Base-by-base conservation (phyloP, 129 eudicot genomes). In the Artemisia argyi region DNA sequence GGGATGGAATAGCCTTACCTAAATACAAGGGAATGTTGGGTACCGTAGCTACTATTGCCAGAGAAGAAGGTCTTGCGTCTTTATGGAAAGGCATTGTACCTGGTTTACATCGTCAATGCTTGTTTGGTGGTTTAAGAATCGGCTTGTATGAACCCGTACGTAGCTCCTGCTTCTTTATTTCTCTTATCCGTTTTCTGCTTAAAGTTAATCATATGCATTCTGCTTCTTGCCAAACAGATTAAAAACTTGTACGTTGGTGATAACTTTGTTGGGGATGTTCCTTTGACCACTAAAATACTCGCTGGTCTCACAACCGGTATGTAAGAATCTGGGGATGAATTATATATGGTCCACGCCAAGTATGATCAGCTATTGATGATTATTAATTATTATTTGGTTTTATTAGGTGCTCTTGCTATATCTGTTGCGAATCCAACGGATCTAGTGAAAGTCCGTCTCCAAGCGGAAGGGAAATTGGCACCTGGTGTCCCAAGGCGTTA, bases 51-150 rank as follows among this genome's bases (percentile, higher is more conserved):
- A 91, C 97, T n/a, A 88, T 91, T 51, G 96, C 97, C 0, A 91
- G 88, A 57, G 97, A 91, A 80, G 97, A 91, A 86, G 97, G 97
- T 58, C 60, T 85, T 39, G 68, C 92, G 69, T 69, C 97, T 26
- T 83, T 91, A 30, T 91, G 97, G 97, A 91, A 88, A 81, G 97
- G 97, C 77, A 84, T 91, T 57, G 96, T 91, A 24, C 97, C 97
- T 3, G 97, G 97, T 59, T 76, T 91, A 68, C 97, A 91, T 65
- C 97, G 97, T 28, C 97, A 91, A 53, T 91, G 95, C 60, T 73
- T 88, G 68, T 85, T 81, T 76, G 97, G 97, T 66, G 96, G 97
- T 53, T 65, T 91, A 52, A 83, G 97, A 84, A 91, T 91, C 24
- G 96, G 97, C n/a, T 50, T 91, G 50, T 91, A 91, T 55, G 97